Evolutionary conservation across 1,284 basidiomycete species (phyloP).

Genomic region (Microbotryomycetes sp.): DNA sequence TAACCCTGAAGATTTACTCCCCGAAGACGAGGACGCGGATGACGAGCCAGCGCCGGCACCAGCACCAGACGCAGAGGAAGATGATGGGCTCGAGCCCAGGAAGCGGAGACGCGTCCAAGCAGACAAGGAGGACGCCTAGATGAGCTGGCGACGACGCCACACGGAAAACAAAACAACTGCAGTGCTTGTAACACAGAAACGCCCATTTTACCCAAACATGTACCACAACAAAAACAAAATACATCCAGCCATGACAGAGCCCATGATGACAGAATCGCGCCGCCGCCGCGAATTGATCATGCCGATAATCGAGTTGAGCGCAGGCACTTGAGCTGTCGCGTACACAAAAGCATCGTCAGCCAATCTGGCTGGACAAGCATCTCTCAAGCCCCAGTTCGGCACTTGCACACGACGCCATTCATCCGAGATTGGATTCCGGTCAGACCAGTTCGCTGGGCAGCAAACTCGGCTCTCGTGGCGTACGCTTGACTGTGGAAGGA

Average conservation of each 20-base stretch:
- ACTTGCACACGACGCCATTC: slow-evolving; percentile 68
- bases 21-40: slow-evolving; percentile 22
- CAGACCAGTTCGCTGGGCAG: slow-evolving; percentile 69
- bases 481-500: slow-evolving; percentile 73
- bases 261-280: slow-evolving; percentile 84
- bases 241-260: slow-evolving; percentile 75
- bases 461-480: slow-evolving; percentile 90
- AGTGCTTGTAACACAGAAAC: background rate
- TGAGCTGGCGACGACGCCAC: background rate
- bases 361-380: background rate
- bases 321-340: slow-evolving; percentile 70
- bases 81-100: slow-evolving; percentile 11
- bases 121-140: slow-evolving; percentile 2
- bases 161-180: background rate
- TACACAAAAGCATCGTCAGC: background rate
- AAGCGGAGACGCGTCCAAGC: slow-evolving; percentile 20
- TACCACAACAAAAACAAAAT: slow-evolving; percentile 72
- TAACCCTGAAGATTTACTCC: background rate
- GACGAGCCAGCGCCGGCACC: slow-evolving; percentile 20
- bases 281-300: slow-evolving; percentile 88
- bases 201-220: slow-evolving; percentile 41
- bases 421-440: slow-evolving; percentile 74
- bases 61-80: slow-evolving; percentile 8
- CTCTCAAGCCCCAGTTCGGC: background rate
- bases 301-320: slow-evolving; percentile 79